Percentiles rank a stretch among this genome's conserved stretches.
Conservation (phyloP, 495 filamentous ascomycete species). For the Hypoxylon fragiforme region DNA sequence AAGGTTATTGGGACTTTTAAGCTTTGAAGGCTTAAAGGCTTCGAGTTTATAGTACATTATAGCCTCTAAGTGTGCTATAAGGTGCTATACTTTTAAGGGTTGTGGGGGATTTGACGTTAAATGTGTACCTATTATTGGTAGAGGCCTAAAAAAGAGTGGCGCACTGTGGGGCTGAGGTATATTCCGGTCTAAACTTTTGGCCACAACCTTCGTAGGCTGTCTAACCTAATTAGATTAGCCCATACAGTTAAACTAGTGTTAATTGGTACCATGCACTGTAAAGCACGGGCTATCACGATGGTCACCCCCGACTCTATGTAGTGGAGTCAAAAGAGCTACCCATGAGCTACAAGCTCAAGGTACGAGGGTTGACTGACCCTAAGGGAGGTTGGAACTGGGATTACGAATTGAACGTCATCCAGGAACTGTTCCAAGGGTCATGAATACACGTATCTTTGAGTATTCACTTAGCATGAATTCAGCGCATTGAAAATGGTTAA, state of each 20-base stretch:
- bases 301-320: no score
- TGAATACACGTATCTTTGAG: slow-evolving; percentile 1
- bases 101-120: no score
- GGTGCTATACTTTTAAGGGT: no score
- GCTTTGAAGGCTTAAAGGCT: background rate
- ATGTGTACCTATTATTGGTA: no score
- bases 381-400: background rate
- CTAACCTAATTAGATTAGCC: background rate
- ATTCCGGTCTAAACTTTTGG: no score
- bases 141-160: no score
- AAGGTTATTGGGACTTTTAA: background rate
- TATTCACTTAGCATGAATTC: slow-evolving; percentile 5
- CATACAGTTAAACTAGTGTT: slow-evolving; percentile 4
- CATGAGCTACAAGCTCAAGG: background rate
- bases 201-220: no score
- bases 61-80: no score
- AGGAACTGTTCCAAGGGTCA: no score
- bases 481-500: slow-evolving; percentile 8
- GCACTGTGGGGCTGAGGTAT: no score
- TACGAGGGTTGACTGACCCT: background rate
- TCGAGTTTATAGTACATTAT: no score
- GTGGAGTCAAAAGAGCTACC: slow-evolving; percentile 3
- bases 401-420: slow-evolving; percentile 19
- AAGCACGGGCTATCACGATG: slow-evolving; percentile 23
- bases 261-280: slow-evolving; percentile 5